Percentiles rank a stretch among this genome's conserved stretches.
Evolutionary conservation across 129 eudicot species (phyloP).

Genomic region (Flaveria sonorensis): DNA sequence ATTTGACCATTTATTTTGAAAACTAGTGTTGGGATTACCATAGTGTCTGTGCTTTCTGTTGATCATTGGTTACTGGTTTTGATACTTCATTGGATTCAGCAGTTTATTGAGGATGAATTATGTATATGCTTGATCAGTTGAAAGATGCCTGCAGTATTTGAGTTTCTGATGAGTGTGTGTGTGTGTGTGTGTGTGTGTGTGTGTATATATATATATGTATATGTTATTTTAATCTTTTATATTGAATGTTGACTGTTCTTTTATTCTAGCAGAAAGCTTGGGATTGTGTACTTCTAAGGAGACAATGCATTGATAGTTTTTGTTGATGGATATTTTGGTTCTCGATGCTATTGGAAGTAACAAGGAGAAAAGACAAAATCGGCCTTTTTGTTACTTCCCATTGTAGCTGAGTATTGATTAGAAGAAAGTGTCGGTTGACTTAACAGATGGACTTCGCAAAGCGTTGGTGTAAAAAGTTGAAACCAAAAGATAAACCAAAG

Average conservation of each 20-base stretch:
- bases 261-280: slow-evolving; percentile 24
- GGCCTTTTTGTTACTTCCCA: slow-evolving; percentile 5
- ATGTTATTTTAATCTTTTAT: neutral
- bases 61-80: neutral
- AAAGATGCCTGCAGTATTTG: neutral
- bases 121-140: neutral
- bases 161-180: neutral
- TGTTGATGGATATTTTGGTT: slow-evolving; percentile 22
- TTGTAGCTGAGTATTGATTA: slow-evolving; percentile 26
- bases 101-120: neutral
- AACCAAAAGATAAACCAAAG: slow-evolving; percentile 61
- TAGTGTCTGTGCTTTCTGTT: neutral
- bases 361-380: slow-evolving; percentile 9
- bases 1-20: slow-evolving; percentile 1
- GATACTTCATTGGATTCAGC: neutral
- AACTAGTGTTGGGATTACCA: neutral
- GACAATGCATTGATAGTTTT: neutral
- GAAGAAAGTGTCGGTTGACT: slow-evolving; percentile 25
- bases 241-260: slow-evolving; percentile 10
- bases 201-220: no score
- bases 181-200: no score
- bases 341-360: slow-evolving; percentile 12
- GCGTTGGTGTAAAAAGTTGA: slow-evolving; percentile 59
- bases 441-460: slow-evolving; percentile 62
- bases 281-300: slow-evolving; percentile 18